Evolutionary conservation across 2,329 filamentous ascomycete species (phyloP), one percentile per base, ranked within the genome.

Genomic region (Alternaria hordeiaustralica): DNA sequence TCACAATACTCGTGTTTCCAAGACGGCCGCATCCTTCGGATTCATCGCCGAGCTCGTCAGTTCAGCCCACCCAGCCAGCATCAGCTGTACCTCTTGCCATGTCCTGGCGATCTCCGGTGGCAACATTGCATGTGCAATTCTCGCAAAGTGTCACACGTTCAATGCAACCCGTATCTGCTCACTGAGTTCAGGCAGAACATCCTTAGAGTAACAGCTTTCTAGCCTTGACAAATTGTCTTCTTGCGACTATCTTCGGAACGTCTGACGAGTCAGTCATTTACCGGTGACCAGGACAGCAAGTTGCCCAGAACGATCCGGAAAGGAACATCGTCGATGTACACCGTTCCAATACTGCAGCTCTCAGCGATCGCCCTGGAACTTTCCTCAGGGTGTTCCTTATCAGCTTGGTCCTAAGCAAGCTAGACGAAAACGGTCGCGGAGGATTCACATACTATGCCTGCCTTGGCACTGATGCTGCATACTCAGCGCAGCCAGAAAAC

Each of bases 371-470:
- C 21, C 55, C 44, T 20, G 7, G 10, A 41, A 6, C 10, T 21
- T 55, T 44, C 21, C 23, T 58, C 44, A 50, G 12, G 23, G 5
- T 13, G 44, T 56, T 20, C 20, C 12, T 20, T 55, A 56, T 57
- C 51, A 45, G 47, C 57, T 43, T 57, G 49, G 13, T 46, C 46
- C 57, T 45, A 55, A 54, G 59, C 50, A 56, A 57, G 58, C 65
- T 65, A 54, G 30, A 49, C 59, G 41, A 13, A 56, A 57, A 20
- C 33, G 21, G 36, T 41, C 36, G 66, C 56, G 69, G 61, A 66
- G 69, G 69, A 68, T 63, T 59, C 68, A 11, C 46, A 44, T 43
- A 56, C n/a, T 41, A 60, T 59, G 50, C 55, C 55, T 54, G 53
- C 49, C 53, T 28, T 57, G 53, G 51, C 54, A 54, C 25, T 49